phyloP scores from a whole-genome alignment of 352 stramenopile species.

The Phytophthora sp. region DNA sequence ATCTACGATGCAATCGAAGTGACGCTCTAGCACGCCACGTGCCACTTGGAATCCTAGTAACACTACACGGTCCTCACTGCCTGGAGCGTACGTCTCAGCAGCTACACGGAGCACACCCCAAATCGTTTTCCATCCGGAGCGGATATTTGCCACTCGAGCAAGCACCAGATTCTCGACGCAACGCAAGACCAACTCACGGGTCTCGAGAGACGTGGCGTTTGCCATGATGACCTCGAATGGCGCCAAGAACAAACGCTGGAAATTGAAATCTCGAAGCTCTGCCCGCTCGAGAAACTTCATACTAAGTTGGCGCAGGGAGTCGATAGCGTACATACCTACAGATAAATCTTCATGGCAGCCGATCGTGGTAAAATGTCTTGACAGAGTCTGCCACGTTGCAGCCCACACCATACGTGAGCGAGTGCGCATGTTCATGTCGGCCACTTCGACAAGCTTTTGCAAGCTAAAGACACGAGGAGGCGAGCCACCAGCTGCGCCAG shows the following conservation, averaged over 20 bases:
- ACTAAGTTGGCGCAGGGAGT: constrained; percentile 99
- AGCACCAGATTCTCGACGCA: constrained; percentile 94
- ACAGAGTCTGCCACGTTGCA: constrained; percentile 97
- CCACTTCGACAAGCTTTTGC: constrained; percentile 99
- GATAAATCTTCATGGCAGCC: constrained; percentile 96
- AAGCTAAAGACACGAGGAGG: constrained; percentile 97
- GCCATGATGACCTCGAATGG: constrained; percentile 97
- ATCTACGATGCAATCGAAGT: constrained; percentile 78
- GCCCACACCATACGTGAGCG: constrained; percentile 97
- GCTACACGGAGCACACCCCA: constrained; percentile 92
- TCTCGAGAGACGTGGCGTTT: constrained; percentile 81
- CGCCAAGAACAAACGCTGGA: constrained; percentile 98
- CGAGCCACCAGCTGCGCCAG: constrained; percentile 50
- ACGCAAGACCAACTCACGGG: constrained; percentile 91
- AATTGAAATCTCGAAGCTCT: constrained; percentile 99
- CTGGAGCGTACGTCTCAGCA: constrained; percentile 81
- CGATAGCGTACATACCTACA: constrained; percentile 99
- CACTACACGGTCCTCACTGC: constrained; percentile 81
- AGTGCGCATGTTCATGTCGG: constrained; percentile 99
- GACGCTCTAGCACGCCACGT: constrained; percentile 80
- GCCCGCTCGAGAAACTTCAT: constrained; percentile 99
- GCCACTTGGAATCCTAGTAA: constrained; percentile 88
- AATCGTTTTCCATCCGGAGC: constrained; percentile 94
- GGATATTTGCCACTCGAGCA: constrained; percentile 87
- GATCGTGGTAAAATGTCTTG: constrained; percentile 97